These are phyloP conservation scores for Talaromyces sp. DNA, from an alignment of 2,329 filamentous ascomycete species.

Conservation along the genomic window DNA sequence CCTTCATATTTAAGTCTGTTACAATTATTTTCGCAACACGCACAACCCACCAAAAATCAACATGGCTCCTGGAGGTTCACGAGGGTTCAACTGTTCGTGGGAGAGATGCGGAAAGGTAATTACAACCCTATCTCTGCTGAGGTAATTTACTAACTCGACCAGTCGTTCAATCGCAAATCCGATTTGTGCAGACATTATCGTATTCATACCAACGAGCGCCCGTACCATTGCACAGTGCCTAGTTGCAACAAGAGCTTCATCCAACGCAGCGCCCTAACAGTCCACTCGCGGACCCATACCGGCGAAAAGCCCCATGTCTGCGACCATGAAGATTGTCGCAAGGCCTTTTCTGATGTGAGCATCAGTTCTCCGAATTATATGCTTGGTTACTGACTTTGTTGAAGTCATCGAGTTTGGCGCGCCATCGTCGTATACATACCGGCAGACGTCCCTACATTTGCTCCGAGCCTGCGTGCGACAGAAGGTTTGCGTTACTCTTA, in stretches of 20 bases:
- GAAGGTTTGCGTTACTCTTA: constrained; percentile 31
- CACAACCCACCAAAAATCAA: neutral
- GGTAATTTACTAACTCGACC: constrained; percentile 15
- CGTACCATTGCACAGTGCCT: constrained; percentile 47
- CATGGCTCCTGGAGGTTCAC: constrained; percentile 41
- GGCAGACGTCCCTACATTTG: constrained; percentile 44
- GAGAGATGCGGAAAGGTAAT: constrained; percentile 45
- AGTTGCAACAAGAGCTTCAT: constrained; percentile 51
- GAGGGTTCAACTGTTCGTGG: constrained; percentile 48
- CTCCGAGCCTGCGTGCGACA: constrained; percentile 41
- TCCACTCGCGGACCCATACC: constrained; percentile 46
- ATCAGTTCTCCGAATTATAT: neutral
- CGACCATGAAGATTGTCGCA: constrained; percentile 44
- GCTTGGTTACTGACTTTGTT: constrained; percentile 17
- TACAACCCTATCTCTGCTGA: neutral
- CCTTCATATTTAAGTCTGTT: neutral
- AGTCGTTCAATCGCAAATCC: constrained; percentile 52
- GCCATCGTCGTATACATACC: constrained; percentile 42
- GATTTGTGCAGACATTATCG: constrained; percentile 49
- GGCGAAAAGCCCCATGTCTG: constrained; percentile 47
- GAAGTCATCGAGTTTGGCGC: constrained; percentile 43
- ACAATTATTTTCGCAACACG: neutral
- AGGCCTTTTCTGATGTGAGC: constrained; percentile 47
- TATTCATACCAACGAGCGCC: constrained; percentile 50
- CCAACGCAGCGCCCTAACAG: constrained; percentile 49